These are phyloP conservation scores for Trichoderma endophyticum DNA, from an alignment of 2,329 filamentous ascomycete genomes.

Conservation along the genomic window DNA sequence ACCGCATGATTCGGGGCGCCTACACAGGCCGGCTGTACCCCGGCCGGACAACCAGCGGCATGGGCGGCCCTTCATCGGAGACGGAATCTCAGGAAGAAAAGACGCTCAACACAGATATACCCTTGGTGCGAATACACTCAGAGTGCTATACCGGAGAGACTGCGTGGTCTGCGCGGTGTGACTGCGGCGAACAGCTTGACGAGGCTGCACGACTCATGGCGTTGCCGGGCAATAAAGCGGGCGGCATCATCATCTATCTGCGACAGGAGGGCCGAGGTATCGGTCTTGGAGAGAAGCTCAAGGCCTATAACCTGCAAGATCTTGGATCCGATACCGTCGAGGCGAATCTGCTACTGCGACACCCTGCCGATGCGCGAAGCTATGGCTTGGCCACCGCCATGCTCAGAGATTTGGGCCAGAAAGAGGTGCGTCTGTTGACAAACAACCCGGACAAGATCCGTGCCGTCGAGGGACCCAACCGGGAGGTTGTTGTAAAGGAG, in stretches of 20 bases:
- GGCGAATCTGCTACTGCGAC: slow-evolving; percentile 83
- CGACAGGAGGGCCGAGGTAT: slow-evolving; percentile 96
- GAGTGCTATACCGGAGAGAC: slow-evolving; percentile 99
- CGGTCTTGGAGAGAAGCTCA: slow-evolving; percentile 89
- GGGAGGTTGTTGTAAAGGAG: slow-evolving; percentile 84
- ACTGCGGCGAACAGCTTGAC: slow-evolving; percentile 96
- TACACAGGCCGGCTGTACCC: slow-evolving; percentile 87
- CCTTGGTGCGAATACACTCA: slow-evolving; percentile 90
- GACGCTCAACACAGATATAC: slow-evolving; percentile 33
- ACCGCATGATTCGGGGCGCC: slow-evolving; percentile 90
- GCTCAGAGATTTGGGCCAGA: slow-evolving; percentile 77
- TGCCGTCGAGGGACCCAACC: slow-evolving; percentile 85
- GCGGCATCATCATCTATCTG: slow-evolving; percentile 92
- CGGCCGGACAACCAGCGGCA: slow-evolving; percentile 72
- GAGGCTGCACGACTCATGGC: slow-evolving; percentile 94
- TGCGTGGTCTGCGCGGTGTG: slow-evolving; percentile 95
- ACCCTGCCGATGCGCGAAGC: slow-evolving; percentile 90
- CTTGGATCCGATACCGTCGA: slow-evolving; percentile 96
- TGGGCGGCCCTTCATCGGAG: slow-evolving; percentile 34
- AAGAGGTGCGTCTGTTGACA: slow-evolving; percentile 77
- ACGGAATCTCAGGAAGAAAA: slow-evolving; percentile 24
- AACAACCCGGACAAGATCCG: slow-evolving; percentile 98
- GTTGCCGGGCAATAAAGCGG: slow-evolving; percentile 57
- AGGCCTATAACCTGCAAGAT: slow-evolving; percentile 97
- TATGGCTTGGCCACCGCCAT: slow-evolving; percentile 98